Evolutionary conservation across 257 asterid genomes (phyloP).

Genomic region (Scutellaria galericulata): DNA sequence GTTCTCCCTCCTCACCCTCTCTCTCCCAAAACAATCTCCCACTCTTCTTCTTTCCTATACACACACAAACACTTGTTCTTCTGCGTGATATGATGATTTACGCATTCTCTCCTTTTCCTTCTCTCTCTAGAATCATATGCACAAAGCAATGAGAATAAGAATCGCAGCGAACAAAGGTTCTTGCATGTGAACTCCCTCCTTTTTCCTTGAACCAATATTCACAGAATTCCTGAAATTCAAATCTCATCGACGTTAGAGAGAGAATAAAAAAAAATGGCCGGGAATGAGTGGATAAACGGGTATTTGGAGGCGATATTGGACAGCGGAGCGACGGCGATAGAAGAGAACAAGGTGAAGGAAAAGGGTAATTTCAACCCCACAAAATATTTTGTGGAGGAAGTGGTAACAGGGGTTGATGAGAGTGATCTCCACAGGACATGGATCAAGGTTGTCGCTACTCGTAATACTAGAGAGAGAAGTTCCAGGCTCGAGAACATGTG

Average conservation of each 20-base stretch:
- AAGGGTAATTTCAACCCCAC: conserved; percentile 58
- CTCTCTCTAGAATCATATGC: neutral
- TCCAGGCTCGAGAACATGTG: conserved; percentile 84
- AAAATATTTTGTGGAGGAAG: conserved; percentile 69
- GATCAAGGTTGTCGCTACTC: conserved; percentile 73
- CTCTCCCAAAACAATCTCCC: neutral
- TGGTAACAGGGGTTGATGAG: conserved; percentile 67
- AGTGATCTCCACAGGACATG: conserved; percentile 69
- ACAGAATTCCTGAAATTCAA: neutral
- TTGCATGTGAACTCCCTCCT: conserved; percentile 37
- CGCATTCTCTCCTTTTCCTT: neutral
- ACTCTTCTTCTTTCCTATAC: conserved; percentile 12
- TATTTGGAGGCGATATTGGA: conserved; percentile 80
- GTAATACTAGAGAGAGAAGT: conserved; percentile 76
- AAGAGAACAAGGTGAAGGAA: conserved; percentile 37
- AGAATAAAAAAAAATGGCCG: conserved; percentile 48
- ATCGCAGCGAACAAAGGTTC: neutral
- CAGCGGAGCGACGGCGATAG: conserved; percentile 39
- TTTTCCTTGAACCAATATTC: neutral
- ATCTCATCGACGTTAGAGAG: neutral
- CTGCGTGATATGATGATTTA: conserved; percentile 8
- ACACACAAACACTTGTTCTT: conserved; percentile 10
- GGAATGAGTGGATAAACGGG: conserved; percentile 71
- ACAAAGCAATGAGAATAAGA: neutral
- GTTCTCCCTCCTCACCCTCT: conserved; percentile 38